Evolutionary conservation across 176 grass and related monocot species (phyloP).

Genomic region (Musa acuminata): DNA sequence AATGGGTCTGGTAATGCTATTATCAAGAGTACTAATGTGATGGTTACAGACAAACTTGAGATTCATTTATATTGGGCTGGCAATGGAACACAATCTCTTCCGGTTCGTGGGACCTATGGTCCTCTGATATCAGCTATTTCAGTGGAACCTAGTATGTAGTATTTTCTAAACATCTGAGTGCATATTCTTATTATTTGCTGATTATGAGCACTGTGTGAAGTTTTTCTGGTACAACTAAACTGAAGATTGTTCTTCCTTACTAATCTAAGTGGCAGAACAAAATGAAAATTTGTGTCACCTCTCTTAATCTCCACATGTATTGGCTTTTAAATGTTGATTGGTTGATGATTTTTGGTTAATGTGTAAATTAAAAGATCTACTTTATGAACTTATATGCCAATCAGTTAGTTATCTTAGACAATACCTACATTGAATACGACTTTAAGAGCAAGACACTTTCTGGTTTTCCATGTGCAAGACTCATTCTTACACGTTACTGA

Average conservation of each 20-base stretch:
- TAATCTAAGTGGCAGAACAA: background rate
- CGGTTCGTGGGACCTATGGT: conserved; percentile 55
- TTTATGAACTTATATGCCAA: background rate
- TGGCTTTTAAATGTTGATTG: background rate
- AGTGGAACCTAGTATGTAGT: conserved; percentile 12
- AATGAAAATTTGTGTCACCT: too few species aligned
- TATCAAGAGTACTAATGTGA: background rate
- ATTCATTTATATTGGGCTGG: conserved; percentile 22
- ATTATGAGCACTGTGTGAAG: background rate
- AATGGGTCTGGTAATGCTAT: background rate
- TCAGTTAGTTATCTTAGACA: background rate
- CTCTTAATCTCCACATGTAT: too few species aligned
- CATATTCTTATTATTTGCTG: background rate
- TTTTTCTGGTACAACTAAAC: background rate
- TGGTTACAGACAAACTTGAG: background rate
- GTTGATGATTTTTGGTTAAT: background rate
- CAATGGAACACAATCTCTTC: conserved; percentile 66
- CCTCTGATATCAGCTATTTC: conserved; percentile 86
- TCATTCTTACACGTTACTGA: background rate
- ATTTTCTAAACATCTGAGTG: background rate
- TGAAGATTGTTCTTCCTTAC: background rate
- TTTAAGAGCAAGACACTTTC: background rate
- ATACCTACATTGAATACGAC: background rate
- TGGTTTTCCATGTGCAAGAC: background rate
- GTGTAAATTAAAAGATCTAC: background rate